Conservation (phyloP, 805 yeast species). For the Cyberlindnera americana region DNA sequence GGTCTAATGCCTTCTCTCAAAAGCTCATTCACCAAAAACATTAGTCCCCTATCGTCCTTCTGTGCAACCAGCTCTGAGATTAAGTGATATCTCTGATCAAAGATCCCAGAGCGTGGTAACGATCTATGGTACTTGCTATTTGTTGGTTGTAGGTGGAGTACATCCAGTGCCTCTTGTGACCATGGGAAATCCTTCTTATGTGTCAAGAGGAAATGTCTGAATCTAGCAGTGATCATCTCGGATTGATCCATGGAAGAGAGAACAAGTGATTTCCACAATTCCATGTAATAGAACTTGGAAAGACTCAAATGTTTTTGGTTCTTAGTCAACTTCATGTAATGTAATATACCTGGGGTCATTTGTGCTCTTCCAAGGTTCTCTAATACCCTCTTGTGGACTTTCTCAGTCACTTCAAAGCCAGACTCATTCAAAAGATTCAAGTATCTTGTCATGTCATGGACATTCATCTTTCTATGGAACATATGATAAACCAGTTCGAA, state of each 20-base stretch:
- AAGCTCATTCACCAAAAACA: constrained; percentile 11
- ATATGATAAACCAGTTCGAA: constrained; percentile 13
- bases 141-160: neutral
- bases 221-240: constrained; percentile 1
- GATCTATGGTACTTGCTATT: neutral
- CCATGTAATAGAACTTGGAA: constrained; percentile 5
- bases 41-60: constrained; percentile 8
- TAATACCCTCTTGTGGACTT: constrained; percentile 5
- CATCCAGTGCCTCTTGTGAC: constrained; percentile 3
- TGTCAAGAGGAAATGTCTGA: constrained; percentile 3
- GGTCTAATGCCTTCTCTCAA: constrained; percentile 24
- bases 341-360: neutral
- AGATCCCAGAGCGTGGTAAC: neutral
- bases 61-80: neutral
- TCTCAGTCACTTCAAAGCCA: constrained; percentile 5
- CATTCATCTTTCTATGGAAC: constrained; percentile 8
- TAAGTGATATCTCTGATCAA: constrained; percentile 1
- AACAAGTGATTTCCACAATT: constrained; percentile 8
- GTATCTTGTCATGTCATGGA: constrained; percentile 11
- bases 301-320: neutral
- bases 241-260: constrained; percentile 3
- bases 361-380: constrained; percentile 5
- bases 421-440: constrained; percentile 10
- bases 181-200: constrained; percentile 6
- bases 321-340: constrained; percentile 6